phyloP scores from a whole-genome alignment of 1,284 basidiomycete species.

The Ganoderma lingzhi region DNA sequence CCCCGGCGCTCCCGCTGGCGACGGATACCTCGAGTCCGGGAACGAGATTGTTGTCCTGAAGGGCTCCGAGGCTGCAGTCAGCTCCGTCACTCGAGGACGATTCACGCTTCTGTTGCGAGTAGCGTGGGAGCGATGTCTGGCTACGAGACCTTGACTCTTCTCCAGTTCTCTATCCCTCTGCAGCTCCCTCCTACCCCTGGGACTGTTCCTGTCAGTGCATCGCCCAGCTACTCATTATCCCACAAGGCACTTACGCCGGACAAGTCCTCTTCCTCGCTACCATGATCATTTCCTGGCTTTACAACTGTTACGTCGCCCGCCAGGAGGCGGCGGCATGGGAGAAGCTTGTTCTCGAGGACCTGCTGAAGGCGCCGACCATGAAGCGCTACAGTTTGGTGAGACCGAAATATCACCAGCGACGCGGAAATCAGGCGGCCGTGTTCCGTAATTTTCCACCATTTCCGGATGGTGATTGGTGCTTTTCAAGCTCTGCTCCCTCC shows the following conservation, averaged over 20 bases:
- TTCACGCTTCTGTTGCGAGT: too few relatives aligned
- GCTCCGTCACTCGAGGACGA: slow-evolving; percentile 28
- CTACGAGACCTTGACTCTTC: too few relatives aligned
- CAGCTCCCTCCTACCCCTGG: slow-evolving; percentile 15
- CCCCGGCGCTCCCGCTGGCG: slow-evolving; percentile 25
- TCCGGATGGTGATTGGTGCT: too few relatives aligned
- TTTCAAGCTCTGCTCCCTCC: too few relatives aligned
- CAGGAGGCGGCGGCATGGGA: slow-evolving; percentile 22
- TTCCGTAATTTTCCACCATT: too few relatives aligned
- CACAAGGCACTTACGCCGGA: slow-evolving; percentile 24
- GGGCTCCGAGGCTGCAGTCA: slow-evolving; percentile 25
- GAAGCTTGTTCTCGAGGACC: slow-evolving; percentile 24
- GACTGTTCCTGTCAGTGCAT: too few relatives aligned
- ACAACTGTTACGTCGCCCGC: slow-evolving; percentile 19
- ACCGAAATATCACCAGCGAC: too few relatives aligned
- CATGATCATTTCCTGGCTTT: slow-evolving; percentile 24
- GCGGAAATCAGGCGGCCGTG: slow-evolving; percentile 28
- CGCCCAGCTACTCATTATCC: slow-evolving; percentile 25
- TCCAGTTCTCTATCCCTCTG: too few relatives aligned
- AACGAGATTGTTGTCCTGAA: slow-evolving; percentile 29
- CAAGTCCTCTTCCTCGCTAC: slow-evolving; percentile 28
- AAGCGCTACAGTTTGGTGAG: slow-evolving; percentile 28
- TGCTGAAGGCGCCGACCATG: slow-evolving; percentile 22
- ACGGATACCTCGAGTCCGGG: slow-evolving; percentile 27
- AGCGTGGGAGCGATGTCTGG: slow-evolving; percentile 11